These are phyloP conservation scores for Colletotrichum scovillei DNA, from an alignment of 2,329 filamentous ascomycete genomes.

Conservation along the genomic window DNA sequence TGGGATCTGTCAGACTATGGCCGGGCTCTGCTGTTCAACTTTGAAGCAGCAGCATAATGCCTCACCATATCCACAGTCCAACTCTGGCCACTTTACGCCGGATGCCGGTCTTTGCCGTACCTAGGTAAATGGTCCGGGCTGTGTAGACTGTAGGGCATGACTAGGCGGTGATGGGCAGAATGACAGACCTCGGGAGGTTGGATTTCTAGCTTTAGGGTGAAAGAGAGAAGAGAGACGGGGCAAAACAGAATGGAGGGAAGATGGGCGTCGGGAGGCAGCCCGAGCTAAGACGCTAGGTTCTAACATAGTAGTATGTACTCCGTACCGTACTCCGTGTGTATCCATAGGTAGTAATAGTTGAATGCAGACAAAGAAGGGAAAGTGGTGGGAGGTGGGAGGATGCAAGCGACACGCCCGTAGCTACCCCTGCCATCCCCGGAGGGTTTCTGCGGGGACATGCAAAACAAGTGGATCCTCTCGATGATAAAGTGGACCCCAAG, in stretches of 20 bases:
- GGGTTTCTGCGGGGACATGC: background rate
- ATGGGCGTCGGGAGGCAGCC: background rate
- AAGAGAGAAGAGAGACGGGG: background rate
- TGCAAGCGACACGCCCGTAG: background rate
- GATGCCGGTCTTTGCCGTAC: background rate
- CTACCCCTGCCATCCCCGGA: constrained; percentile 24
- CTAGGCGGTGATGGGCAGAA: background rate
- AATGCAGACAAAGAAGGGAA: background rate
- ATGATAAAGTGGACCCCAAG: too few species aligned
- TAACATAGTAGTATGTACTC: too few species aligned
- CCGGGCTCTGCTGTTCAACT: background rate
- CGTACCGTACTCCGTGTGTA: too few species aligned
- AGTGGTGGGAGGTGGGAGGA: background rate
- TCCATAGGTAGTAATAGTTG: background rate
- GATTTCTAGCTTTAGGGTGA: background rate
- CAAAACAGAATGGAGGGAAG: background rate
- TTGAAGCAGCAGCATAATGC: constrained; percentile 23
- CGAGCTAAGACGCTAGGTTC: background rate
- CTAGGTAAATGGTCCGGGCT: background rate
- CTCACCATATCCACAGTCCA: background rate
- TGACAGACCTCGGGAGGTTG: background rate
- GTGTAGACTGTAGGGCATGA: background rate
- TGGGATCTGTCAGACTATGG: background rate
- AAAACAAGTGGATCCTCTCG: background rate
- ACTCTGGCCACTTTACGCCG: background rate